These are phyloP conservation scores for Irpex rosettiformis DNA, from an alignment of 1,284 basidiomycete species.

Conservation along the genomic window DNA sequence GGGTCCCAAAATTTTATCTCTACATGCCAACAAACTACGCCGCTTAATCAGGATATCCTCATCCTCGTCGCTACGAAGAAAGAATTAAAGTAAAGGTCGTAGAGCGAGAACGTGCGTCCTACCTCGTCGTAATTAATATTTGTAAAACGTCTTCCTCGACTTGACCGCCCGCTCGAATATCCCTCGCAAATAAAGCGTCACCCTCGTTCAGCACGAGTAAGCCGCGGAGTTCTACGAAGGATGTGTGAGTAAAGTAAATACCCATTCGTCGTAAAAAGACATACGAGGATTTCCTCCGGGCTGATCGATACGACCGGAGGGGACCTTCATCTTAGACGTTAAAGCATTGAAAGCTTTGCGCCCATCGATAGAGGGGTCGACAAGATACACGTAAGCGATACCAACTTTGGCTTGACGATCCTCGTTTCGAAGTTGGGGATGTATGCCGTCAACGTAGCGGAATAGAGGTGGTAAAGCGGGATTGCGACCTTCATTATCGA, in stretches of 20 bases:
- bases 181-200: not conserved
- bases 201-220: not conserved
- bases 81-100: not conserved
- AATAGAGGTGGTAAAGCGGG: not conserved
- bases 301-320: not conserved
- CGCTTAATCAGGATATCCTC: not conserved
- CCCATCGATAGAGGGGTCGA: not conserved
- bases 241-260: not conserved
- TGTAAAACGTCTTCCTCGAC: not conserved
- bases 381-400: not conserved
- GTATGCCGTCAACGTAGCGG: no score
- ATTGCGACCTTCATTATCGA: no score
- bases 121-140: not conserved
- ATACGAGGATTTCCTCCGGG: not conserved
- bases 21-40: not conserved
- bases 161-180: not conserved
- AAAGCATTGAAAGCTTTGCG: not conserved
- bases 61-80: not conserved
- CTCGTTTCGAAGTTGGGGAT: not conserved
- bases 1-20: not conserved
- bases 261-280: no score
- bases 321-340: not conserved
- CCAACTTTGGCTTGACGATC: not conserved
- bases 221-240: not conserved
- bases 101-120: not conserved